Evolutionary conservation across 768 basidiomycete species (phyloP), one percentile per base, ranked within the genome.

Genomic region (Sporobolomyces roseus): DNA sequence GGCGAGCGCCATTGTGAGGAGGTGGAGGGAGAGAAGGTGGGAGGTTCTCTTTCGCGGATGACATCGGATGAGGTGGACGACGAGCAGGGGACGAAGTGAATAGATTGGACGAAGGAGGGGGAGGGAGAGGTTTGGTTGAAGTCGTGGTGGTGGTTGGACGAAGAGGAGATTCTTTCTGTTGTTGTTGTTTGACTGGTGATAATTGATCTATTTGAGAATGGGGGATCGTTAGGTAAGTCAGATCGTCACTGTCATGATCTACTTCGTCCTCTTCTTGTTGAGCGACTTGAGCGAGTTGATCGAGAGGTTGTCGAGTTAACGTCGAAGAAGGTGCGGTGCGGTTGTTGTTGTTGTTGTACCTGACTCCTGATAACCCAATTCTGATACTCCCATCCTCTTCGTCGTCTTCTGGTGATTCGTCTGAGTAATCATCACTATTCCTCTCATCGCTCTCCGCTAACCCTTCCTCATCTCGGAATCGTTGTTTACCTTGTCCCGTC

Each of bases 141-240:
- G 61, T 33, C 1, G 35, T 33, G 29, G 61, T n/a, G n/a, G n/a
- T n/a, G n/a, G n/a, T n/a, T n/a, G n/a, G n/a, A n/a, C n/a, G n/a
- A n/a, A n/a, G n/a, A n/a, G n/a, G n/a, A n/a, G n/a, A n/a, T n/a
- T n/a, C n/a, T n/a, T n/a, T n/a, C n/a, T n/a, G n/a, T n/a, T n/a
- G n/a, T n/a, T n/a, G n/a, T n/a, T n/a, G n/a, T n/a, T n/a, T n/a
- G n/a, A n/a, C n/a, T n/a, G n/a, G n/a, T n/a, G n/a, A n/a, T n/a
- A n/a, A n/a, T n/a, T n/a, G 61, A 19, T 38, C 30, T 3, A 48
- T 16, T 43, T 38, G 48, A 6, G 67, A 53, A 9, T 56, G n/a
- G 21, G 63, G 68, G 27, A 64, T 27, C 23, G 68, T 69, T 4
- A 69, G 32, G 32, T 69, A 69, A 5, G 68, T 69, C 35, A 69